Percentiles rank a stretch among this genome's conserved stretches.
Conservation (phyloP, 768 basidiomycete species). For the Lactarius hengduanensis region DNA sequence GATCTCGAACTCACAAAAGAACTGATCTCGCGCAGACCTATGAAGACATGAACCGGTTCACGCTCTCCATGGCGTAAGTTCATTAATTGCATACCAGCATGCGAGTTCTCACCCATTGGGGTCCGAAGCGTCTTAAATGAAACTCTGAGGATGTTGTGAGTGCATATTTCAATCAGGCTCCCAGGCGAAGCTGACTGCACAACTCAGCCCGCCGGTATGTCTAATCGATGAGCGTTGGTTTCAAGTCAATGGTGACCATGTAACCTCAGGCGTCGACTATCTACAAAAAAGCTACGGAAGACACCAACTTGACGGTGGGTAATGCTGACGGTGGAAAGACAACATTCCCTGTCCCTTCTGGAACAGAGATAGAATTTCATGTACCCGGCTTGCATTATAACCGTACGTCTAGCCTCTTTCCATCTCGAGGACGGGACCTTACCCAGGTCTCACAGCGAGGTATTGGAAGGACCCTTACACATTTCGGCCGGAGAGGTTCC, state of each 20-base stretch:
- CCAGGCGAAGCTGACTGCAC: not conserved
- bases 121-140: constrained; percentile 47
- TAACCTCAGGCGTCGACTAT: constrained; percentile 42
- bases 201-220: constrained; percentile 19
- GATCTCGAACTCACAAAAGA: not conserved
- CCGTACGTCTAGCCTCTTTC: constrained; percentile 35
- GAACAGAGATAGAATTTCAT: constrained; percentile 40
- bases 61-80: constrained; percentile 27
- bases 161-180: not conserved
- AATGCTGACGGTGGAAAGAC: constrained; percentile 41
- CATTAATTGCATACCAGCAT: not conserved
- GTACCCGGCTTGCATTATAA: constrained; percentile 49
- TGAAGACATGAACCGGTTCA: constrained; percentile 30
- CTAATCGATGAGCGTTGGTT: not conserved
- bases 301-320: constrained; percentile 41
- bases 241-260: not conserved
- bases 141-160: constrained; percentile 44
- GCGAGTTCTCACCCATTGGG: not conserved
- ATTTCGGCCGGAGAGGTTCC: constrained; percentile 43
- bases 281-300: constrained; percentile 48
- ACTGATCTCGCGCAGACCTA: constrained; percentile 24
- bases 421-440: not conserved
- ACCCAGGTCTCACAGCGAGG: constrained; percentile 38
- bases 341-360: constrained; percentile 45
- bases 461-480: constrained; percentile 54